Evolutionary conservation across 2,329 filamentous ascomycete species (phyloP), one percentile per base, ranked within the genome.

Genomic region (Gnomoniopsis smithogilvyi): DNA sequence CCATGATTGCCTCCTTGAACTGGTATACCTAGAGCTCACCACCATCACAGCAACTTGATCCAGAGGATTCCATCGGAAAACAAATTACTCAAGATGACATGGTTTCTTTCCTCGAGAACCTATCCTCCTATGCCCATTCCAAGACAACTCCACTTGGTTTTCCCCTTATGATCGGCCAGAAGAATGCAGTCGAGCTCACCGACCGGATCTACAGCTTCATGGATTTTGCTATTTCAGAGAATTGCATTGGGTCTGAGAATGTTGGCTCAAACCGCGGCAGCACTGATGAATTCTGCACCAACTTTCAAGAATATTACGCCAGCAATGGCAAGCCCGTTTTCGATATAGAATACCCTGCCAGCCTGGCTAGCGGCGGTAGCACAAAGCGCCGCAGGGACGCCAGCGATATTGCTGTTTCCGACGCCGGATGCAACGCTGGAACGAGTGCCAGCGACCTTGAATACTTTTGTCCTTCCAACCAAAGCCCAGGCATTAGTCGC

Each of bases 261-360:
- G 17, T 30, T 4, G 58, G 58, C 33, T 58, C 49, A 3, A 61
- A 61, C 19, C 43, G 50, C 12, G 55, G 59, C 4, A 36, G 33
- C 14, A 33, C 50, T 3, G 59, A 54, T 17, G 54, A 54, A 30
- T 61, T 61, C 36, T 57, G 59, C 17, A 61, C 21, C 24, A 36
- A 22, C 21, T 53, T 61, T 26, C 55, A 58, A 46, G 49, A 58
- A 41, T 54, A 53, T 30, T 61, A 61, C 15, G 47, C 51, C 34
- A 46, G 46, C 41, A 58, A 58, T 11, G 54, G 55, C 14, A 62
- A 59, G 41, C 60, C 60, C 8, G 60, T 53, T 12, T 59, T 59
- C 19, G 60, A 62, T 21, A 62, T 62, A 48, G 56, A 62, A 30
- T 62, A 59, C 19, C 60, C 60, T 15, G 45, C 52, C 22, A 59